phyloP scores from a whole-genome alignment of 345 rosid species.

The Melastoma malabathricum region DNA sequence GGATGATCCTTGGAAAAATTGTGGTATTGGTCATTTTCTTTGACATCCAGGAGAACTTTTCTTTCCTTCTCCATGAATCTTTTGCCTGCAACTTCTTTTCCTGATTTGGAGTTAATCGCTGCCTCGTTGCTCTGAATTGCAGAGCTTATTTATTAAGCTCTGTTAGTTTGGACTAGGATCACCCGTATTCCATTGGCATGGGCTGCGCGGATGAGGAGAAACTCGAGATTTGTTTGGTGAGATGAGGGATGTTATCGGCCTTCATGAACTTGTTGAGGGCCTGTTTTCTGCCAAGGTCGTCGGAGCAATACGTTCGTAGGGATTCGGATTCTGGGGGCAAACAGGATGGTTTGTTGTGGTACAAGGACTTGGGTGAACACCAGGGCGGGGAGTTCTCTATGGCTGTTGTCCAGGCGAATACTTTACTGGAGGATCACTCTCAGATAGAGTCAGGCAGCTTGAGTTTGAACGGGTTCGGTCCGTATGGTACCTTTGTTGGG shows the following conservation, averaged over 20 bases:
- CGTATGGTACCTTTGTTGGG: slow-evolving; percentile 38
- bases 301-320: slow-evolving; percentile 19
- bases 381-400: slow-evolving; percentile 35
- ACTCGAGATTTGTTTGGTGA: slow-evolving; percentile 14
- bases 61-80: too few species aligned
- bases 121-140: too few species aligned
- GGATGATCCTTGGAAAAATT: too few species aligned
- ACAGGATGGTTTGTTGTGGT: slow-evolving; percentile 44
- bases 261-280: slow-evolving; percentile 36
- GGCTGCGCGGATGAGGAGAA: background rate
- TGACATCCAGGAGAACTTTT: too few species aligned
- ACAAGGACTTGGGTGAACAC: slow-evolving; percentile 40
- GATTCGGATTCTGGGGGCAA: slow-evolving; percentile 27
- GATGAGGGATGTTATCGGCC: slow-evolving; percentile 56
- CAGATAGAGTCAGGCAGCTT: slow-evolving; percentile 44
- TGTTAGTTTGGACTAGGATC: too few species aligned
- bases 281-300: slow-evolving; percentile 32
- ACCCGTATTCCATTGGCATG: too few species aligned
- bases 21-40: too few species aligned
- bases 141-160: too few species aligned
- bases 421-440: slow-evolving; percentile 41
- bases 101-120: too few species aligned
- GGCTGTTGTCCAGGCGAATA: slow-evolving; percentile 47
- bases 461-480: slow-evolving; percentile 29
- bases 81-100: too few species aligned